Percentiles rank a stretch among this genome's conserved stretches.
Evolutionary conservation across 805 yeast genomes (phyloP).

Genomic region (Candida ponderosae): DNA sequence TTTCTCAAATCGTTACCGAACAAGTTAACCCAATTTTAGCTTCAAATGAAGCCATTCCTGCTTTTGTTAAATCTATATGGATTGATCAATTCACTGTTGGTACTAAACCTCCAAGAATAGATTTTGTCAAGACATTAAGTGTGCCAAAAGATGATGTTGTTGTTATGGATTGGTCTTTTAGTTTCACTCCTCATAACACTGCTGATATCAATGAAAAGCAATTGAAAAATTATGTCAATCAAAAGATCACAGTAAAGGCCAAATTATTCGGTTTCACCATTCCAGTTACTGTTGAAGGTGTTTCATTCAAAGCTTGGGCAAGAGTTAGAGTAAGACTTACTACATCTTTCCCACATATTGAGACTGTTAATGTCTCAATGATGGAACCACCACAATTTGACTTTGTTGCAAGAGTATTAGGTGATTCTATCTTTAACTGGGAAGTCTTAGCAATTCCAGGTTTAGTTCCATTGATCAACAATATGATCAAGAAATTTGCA

Average conservation of each 20-base stretch:
- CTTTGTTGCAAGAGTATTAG: slow-evolving; percentile 63
- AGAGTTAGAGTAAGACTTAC: slow-evolving; percentile 86
- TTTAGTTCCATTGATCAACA: slow-evolving; percentile 69
- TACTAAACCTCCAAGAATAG: slow-evolving; percentile 92
- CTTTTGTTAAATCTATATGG: slow-evolving; percentile 77
- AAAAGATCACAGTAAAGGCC: slow-evolving; percentile 68
- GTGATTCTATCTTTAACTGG: slow-evolving; percentile 80
- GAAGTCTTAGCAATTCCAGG: slow-evolving; percentile 89
- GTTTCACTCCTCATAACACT: slow-evolving; percentile 86
- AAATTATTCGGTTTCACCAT: slow-evolving; percentile 75
- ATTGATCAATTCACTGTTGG: slow-evolving; percentile 87
- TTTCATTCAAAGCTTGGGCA: slow-evolving; percentile 65
- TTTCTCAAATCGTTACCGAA: slow-evolving; percentile 78
- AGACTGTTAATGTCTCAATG: slow-evolving; percentile 80
- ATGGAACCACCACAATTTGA: slow-evolving; percentile 87
- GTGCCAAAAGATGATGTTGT: slow-evolving; percentile 90
- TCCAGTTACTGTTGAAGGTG: slow-evolving; percentile 74
- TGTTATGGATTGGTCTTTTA: slow-evolving; percentile 95
- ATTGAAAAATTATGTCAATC: slow-evolving; percentile 75
- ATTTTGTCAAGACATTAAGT: slow-evolving; percentile 79
- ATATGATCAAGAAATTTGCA: slow-evolving; percentile 75
- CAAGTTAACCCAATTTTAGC: slow-evolving; percentile 82
- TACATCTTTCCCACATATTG: slow-evolving; percentile 86
- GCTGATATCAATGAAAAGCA: slow-evolving; percentile 85
- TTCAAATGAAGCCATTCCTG: slow-evolving; percentile 65